Conservation (phyloP, 768 basidiomycete genomes). For the Suillus occidentalis region DNA sequence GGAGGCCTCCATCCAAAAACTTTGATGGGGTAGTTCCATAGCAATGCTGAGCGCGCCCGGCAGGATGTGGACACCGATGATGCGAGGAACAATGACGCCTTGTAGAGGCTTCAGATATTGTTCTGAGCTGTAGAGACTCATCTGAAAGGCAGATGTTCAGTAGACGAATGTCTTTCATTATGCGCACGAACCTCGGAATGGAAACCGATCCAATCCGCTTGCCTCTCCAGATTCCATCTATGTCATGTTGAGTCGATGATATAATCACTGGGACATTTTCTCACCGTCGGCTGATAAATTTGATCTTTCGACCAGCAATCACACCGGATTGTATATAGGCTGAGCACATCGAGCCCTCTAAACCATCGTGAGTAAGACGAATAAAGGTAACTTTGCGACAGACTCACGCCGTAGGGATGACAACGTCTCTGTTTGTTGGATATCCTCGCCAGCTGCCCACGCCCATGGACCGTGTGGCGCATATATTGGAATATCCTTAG, state of each 20-base stretch:
- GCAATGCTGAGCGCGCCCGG: constrained; percentile 40
- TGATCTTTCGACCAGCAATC: constrained; percentile 28
- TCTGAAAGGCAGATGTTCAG: constrained; percentile 33
- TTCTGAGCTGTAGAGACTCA: constrained; percentile 49
- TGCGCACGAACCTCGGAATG: constrained; percentile 36
- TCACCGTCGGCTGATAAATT: constrained; percentile 39
- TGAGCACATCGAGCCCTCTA: constrained; percentile 38
- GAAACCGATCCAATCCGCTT: constrained; percentile 39
- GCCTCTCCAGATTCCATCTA: constrained; percentile 35
- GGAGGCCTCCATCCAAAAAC: constrained; percentile 64
- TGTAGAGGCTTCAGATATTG: constrained; percentile 50
- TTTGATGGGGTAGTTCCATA: constrained; percentile 56
- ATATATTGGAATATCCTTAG: constrained; percentile 22
- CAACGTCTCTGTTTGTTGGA: constrained; percentile 29
- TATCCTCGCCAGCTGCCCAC: constrained; percentile 28
- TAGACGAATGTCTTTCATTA: constrained; percentile 5
- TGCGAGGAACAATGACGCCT: constrained; percentile 49
- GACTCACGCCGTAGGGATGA: constrained; percentile 27
- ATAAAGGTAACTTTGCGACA: not conserved
- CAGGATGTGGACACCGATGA: constrained; percentile 50
- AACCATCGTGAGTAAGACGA: constrained; percentile 7
- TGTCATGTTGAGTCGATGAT: not conserved
- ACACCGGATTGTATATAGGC: constrained; percentile 37
- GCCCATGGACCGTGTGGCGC: constrained; percentile 33
- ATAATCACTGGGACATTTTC: constrained; percentile 8